Base-by-base conservation (phyloP, 257 asterid genomes). In the Gentiana straminea region DNA sequence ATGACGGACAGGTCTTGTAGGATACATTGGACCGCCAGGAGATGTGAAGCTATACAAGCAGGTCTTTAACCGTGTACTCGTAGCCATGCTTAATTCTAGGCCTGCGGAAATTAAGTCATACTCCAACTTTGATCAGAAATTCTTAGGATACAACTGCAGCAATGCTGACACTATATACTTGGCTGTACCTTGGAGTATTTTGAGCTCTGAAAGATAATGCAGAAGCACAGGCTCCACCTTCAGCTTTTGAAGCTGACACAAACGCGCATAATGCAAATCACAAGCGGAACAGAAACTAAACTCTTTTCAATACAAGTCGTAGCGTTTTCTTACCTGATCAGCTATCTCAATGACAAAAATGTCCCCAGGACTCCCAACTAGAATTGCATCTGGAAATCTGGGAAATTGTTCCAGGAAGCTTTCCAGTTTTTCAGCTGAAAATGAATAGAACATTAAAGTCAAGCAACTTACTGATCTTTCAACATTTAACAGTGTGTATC, bases 11-110 rank as follows among this genome's bases (percentile, higher is more conserved):
- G 81, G 88, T 82, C 98, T 75, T 44, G 98, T 92, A 57, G 98
- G 97, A 64, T 92, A 92, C 94, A 80, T 83, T 24, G 95, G 98
- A 48, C 90, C 98, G 54, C 98, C 98, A 3, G 98, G 98, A 55
- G 95, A 83, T 43, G 97, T 92, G 76, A 92, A 92, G 77, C 98
- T 92, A 70, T 92, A 92, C 68, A 92, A 72, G 76, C 98, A 81
- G 36, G 95, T 80, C 77, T 81, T 92, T 62, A 92, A 81, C 62
- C 95, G 77, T 46, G 97, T 92, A 62, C 91, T 83, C 15, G 98
- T 92, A 2, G 95, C 63, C 90, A 83, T 77, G 74, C 97, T 79
- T 64, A 88, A 77, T 72, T 88, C 97, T 55, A 92, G 64, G 13
- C 97, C 98, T 92, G 89, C 44, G 58, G 52, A 34, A 5, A 58